Conservation (phyloP, 164 flowering plant genomes). For the Dillenia suffruticosa region DNA sequence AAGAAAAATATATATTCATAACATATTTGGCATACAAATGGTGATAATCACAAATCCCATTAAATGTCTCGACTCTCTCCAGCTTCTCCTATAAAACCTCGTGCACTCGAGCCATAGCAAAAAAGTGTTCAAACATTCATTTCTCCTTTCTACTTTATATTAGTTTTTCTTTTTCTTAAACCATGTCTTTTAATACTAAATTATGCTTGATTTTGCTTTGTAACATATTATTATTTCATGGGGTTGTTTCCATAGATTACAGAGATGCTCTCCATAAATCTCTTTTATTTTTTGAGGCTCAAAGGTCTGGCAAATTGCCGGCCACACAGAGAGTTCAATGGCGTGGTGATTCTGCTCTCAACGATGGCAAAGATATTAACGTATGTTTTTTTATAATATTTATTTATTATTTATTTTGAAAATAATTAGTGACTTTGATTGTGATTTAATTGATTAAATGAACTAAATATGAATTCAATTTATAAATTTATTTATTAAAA, state of each 20-base stretch:
- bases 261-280: slow-evolving; percentile 31
- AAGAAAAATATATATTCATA: too few species aligned
- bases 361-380: slow-evolving; percentile 24
- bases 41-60: too few species aligned
- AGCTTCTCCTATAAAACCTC: too few species aligned
- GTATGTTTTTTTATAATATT: slow-evolving; percentile 14
- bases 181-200: slow-evolving; percentile 4
- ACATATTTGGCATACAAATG: too few species aligned
- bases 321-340: slow-evolving; percentile 34
- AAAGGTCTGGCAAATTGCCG: slow-evolving; percentile 44
- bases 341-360: slow-evolving; percentile 44
- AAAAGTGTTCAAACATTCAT: not conserved
- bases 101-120: too few species aligned
- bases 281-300: slow-evolving; percentile 41
- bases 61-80: too few species aligned
- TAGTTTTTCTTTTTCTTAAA: not conserved
- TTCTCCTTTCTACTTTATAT: not conserved
- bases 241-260: slow-evolving; percentile 23
- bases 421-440: not conserved
- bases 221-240: slow-evolving; percentile 4
- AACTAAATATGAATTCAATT: too few species aligned
- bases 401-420: not conserved
- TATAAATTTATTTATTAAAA: not conserved
- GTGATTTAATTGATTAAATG: not conserved
- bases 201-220: slow-evolving; percentile 4